These are phyloP conservation scores for Zymoseptoria tritici DNA, from an alignment of 2,329 filamentous ascomycete species.

Conservation along the genomic window DNA sequence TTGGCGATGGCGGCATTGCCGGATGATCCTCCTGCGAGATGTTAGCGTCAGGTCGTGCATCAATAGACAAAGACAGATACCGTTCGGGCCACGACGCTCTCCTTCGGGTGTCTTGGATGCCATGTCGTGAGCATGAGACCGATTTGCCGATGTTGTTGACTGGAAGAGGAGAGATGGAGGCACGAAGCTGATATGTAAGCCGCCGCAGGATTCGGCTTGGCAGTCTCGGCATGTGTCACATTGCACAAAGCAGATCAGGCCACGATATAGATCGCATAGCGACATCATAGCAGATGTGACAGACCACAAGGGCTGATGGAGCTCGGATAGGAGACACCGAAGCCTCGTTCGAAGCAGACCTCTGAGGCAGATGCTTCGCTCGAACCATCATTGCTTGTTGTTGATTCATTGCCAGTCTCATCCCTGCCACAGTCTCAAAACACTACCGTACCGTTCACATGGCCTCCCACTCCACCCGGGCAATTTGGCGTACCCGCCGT, in stretches of 20 bases:
- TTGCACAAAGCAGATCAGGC: no score
- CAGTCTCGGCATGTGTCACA: not conserved
- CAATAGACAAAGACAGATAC: not conserved
- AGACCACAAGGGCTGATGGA: no score
- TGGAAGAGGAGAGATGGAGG: not conserved
- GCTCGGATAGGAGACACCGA: no score
- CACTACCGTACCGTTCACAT: constrained; percentile 39
- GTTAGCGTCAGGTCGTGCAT: not conserved
- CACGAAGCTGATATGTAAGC: not conserved
- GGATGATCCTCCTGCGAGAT: constrained; percentile 22
- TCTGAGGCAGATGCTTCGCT: no score
- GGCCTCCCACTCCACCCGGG: constrained; percentile 42
- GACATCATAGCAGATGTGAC: no score
- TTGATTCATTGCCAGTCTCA: not conserved
- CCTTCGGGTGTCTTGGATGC: constrained; percentile 34
- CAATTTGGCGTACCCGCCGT: constrained; percentile 54
- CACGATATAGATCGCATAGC: no score
- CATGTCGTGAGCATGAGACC: constrained; percentile 20
- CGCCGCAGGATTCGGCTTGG: not conserved
- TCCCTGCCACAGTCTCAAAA: constrained; percentile 13
- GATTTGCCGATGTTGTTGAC: not conserved
- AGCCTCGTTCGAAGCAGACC: no score
- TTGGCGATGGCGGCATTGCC: constrained; percentile 20
- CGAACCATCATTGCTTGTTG: not conserved
- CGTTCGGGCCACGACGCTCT: constrained; percentile 18